A percentile compares a stretch with the other conserved stretches of the same genome.
These are phyloP conservation scores for Calonectria multiphialidica DNA, from an alignment of 2,329 filamentous ascomycete species.

Conservation along the genomic window DNA sequence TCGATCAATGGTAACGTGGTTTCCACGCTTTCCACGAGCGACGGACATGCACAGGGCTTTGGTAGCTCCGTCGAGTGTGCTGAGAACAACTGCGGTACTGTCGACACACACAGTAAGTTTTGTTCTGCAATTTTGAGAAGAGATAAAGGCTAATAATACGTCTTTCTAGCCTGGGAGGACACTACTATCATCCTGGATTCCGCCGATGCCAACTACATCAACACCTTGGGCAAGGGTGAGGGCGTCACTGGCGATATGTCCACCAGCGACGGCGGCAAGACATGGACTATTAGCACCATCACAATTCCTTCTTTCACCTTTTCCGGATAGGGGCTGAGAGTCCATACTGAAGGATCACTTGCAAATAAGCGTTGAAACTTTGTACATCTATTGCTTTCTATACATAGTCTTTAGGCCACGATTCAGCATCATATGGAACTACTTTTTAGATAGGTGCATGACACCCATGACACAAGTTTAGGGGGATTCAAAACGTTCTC, in stretches of 20 bases:
- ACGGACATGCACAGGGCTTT: conserved; percentile 56
- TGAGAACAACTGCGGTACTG: conserved; percentile 79
- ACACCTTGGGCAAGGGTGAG: conserved; percentile 1
- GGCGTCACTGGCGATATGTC: conserved; percentile 1
- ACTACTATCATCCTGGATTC: conserved; percentile 30
- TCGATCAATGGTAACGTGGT: conserved; percentile 43
- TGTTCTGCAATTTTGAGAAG: background rate
- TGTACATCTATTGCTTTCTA: background rate
- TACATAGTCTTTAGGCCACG: no score
- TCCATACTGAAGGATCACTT: background rate
- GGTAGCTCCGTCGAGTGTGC: conserved; percentile 69
- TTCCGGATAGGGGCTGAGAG: background rate
- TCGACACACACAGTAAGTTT: conserved; percentile 36
- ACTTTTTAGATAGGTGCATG: no score
- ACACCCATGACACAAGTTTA: no score
- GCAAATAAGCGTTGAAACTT: background rate
- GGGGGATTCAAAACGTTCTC: no score
- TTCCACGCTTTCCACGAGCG: conserved; percentile 58
- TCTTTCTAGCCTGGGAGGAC: background rate
- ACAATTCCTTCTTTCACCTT: conserved; percentile 14
- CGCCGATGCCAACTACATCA: conserved; percentile 33
- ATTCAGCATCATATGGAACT: no score
- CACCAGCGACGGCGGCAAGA: conserved; percentile 16
- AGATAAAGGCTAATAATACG: background rate
- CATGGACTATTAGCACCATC: conserved; percentile 11